Conservation (phyloP, 2,329 filamentous ascomycete genomes). For the Fusarium virguliforme region DNA sequence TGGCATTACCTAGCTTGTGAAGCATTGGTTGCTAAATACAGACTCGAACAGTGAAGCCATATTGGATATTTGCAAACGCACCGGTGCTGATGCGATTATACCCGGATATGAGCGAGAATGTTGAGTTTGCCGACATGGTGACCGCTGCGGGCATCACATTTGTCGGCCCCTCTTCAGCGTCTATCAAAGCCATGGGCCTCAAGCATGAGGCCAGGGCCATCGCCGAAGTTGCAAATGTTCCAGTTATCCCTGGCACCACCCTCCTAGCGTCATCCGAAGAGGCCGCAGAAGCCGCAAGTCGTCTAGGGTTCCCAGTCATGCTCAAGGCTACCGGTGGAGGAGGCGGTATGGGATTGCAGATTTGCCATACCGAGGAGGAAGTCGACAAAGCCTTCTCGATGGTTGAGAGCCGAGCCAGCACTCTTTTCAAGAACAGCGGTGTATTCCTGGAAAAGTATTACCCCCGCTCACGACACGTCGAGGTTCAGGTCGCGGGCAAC, state of each 20-base stretch:
- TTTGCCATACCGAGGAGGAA: not conserved
- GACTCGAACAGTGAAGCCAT: conserved; percentile 47
- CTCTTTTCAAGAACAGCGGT: conserved; percentile 60
- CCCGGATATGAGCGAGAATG: conserved; percentile 49
- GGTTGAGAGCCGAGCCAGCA: conserved; percentile 2
- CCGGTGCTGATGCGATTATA: conserved; percentile 70
- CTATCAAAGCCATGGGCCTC: conserved; percentile 63
- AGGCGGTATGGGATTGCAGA: conserved; percentile 1
- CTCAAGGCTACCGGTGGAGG: conserved; percentile 11
- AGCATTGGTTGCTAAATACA: not conserved
- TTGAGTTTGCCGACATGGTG: conserved; percentile 70
- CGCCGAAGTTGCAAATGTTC: not conserved
- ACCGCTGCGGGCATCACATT: conserved; percentile 69
- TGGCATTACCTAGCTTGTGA: not conserved
- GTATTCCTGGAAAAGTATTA: conserved; percentile 77
- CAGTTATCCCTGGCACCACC: not conserved
- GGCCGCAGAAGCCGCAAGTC: not conserved
- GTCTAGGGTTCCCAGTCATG: conserved; percentile 3
- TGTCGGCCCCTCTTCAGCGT: conserved; percentile 69
- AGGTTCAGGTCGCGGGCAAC: conserved; percentile 79
- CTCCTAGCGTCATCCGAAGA: not conserved
- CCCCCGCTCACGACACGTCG: conserved; percentile 74
- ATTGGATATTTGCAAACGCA: conserved; percentile 57
- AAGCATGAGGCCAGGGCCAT: conserved; percentile 5
- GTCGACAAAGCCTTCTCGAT: not conserved